Evolutionary conservation across 1,139 yeast species (phyloP).

Genomic region (Yamadazyma atlantica): DNA sequence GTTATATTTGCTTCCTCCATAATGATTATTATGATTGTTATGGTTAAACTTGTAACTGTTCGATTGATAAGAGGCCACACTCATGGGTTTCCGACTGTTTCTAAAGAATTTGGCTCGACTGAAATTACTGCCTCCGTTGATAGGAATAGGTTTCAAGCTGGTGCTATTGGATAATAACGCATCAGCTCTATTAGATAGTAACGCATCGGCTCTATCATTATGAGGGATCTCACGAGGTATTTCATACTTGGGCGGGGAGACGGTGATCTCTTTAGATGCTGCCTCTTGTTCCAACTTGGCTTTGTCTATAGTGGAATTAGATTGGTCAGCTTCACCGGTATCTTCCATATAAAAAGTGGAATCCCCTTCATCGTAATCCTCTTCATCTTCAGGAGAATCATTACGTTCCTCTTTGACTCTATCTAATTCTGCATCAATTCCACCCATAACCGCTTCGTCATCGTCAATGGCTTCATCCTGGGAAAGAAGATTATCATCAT

Average conservation of each 20-base stretch:
- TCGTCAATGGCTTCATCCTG: conserved; percentile 5
- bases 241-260: conserved; percentile 9
- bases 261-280: background rate
- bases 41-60: conserved; percentile 21
- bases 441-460: conserved; percentile 6
- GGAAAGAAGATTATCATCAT: conserved; percentile 9
- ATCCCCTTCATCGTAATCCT: conserved; percentile 15
- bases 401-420: background rate
- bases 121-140: conserved; percentile 16
- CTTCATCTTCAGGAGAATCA: conserved; percentile 3
- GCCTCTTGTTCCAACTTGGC: background rate
- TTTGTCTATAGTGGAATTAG: conserved; percentile 12
- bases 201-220: conserved; percentile 46
- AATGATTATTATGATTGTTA: conserved; percentile 12
- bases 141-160: conserved; percentile 46
- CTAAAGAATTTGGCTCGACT: conserved; percentile 38
- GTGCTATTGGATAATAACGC: conserved; percentile 43
- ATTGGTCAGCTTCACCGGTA: conserved; percentile 12
- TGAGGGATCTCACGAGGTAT: conserved; percentile 28
- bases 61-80: conserved; percentile 56
- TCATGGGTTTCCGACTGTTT: conserved; percentile 60
- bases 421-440: conserved; percentile 3
- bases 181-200: conserved; percentile 47
- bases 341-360: conserved; percentile 17
- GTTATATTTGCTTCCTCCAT: conserved; percentile 3